Evolutionary conservation across 345 rosid species (phyloP).

Genomic region (Arabidopsis arenosa): DNA sequence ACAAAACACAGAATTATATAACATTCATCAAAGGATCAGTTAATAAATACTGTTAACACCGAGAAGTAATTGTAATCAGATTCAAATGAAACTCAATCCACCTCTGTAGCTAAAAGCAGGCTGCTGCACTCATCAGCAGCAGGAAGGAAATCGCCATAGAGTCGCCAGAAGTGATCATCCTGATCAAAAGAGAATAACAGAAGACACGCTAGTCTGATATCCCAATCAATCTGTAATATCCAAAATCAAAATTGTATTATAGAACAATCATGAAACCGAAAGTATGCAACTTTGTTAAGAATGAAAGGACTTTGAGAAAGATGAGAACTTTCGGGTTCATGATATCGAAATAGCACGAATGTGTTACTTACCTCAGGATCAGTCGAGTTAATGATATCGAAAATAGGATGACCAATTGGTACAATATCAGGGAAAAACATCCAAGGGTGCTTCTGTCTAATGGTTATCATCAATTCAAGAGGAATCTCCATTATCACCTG

Average conservation of each 20-base stretch:
- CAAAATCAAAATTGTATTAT: constrained; percentile 6
- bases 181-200: constrained; percentile 78
- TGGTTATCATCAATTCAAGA: constrained; percentile 81
- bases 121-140: constrained; percentile 81
- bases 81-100: constrained; percentile 33
- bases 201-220: constrained; percentile 92
- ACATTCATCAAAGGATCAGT: constrained; percentile 8
- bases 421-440: constrained; percentile 96
- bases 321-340: constrained; percentile 17
- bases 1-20: constrained; percentile 24
- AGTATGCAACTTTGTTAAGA: background rate
- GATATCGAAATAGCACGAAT: constrained; percentile 8
- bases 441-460: constrained; percentile 90
- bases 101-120: constrained; percentile 97
- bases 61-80: constrained; percentile 8
- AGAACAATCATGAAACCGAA: constrained; percentile 4
- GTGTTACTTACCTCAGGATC: constrained; percentile 71
- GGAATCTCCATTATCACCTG: constrained; percentile 98
- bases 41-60: background rate
- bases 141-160: constrained; percentile 90
- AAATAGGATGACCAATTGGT: constrained; percentile 93
- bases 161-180: constrained; percentile 85
- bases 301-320: constrained; percentile 8
- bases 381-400: constrained; percentile 88
- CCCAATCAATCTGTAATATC: constrained; percentile 86